Percentiles rank a stretch among this genome's conserved stretches.
Conservation (phyloP, 352 stramenopile genomes). For the Phytophthora nicotianae region DNA sequence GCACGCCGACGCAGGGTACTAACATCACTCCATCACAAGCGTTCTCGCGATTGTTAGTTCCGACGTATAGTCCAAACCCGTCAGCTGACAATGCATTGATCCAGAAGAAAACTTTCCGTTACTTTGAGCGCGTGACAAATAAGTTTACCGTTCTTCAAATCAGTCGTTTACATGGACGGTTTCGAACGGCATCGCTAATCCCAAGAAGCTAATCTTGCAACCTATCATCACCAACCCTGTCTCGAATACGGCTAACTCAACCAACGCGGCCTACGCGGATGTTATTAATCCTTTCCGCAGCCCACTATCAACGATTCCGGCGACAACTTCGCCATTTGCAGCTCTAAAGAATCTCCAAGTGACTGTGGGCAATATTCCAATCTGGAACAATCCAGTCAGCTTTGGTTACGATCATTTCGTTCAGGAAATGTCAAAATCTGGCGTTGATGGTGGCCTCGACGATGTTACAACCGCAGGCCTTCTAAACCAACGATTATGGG, state of each 20-base stretch:
- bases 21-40: conserved; percentile 3
- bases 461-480: conserved; percentile 10
- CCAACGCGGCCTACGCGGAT: not conserved
- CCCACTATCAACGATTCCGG: conserved; percentile 19
- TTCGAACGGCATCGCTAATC: conserved; percentile 10
- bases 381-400: conserved; percentile 8
- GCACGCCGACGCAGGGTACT: not conserved
- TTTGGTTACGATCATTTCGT: conserved; percentile 25
- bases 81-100: conserved; percentile 5
- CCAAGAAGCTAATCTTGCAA: conserved; percentile 8
- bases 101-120: conserved; percentile 24
- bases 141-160: conserved; percentile 10
- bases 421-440: conserved; percentile 21
- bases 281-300: not conserved
- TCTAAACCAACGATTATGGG: conserved; percentile 1
- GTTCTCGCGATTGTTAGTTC: conserved; percentile 5
- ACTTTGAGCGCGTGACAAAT: conserved; percentile 21
- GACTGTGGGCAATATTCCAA: conserved; percentile 9
- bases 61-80: conserved; percentile 8
- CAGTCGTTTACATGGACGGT: conserved; percentile 3
- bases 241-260: no score
- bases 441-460: conserved; percentile 28
- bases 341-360: conserved; percentile 1
- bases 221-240: not conserved
- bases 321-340: conserved; percentile 20